Conservation (phyloP, 768 basidiomycete genomes). For the Termitomyces sp. region DNA sequence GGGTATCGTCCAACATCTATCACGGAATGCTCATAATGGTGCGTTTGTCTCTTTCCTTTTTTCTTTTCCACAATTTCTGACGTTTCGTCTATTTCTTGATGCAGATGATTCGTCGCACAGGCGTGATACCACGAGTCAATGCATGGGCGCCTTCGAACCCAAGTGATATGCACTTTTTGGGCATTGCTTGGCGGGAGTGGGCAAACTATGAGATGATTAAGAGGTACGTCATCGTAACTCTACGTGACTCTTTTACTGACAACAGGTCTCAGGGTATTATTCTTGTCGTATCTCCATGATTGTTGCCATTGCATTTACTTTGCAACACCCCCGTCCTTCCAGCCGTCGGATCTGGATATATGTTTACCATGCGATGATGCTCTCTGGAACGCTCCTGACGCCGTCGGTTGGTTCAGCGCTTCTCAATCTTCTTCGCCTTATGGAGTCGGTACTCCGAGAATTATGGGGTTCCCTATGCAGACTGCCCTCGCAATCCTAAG, state of each 20-base stretch:
- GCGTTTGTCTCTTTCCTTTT: constrained; percentile 18
- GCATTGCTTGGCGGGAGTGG: constrained; percentile 53
- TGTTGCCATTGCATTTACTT: constrained; percentile 51
- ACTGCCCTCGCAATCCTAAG: constrained; percentile 27
- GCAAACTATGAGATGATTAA: constrained; percentile 51
- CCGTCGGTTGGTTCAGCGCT: constrained; percentile 42
- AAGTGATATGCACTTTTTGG: constrained; percentile 26
- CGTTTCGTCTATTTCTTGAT: background rate
- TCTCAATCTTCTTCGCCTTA: constrained; percentile 26
- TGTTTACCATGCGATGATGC: constrained; percentile 51
- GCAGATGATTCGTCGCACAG: constrained; percentile 43
- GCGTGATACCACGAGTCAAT: constrained; percentile 35
- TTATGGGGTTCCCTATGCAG: constrained; percentile 33
- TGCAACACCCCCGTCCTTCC: constrained; percentile 40
- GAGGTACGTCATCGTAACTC: constrained; percentile 27
- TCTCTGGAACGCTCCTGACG: constrained; percentile 43
- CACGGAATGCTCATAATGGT: constrained; percentile 60
- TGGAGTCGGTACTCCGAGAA: constrained; percentile 26
- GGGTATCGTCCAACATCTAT: constrained; percentile 44
- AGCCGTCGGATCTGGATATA: constrained; percentile 40
- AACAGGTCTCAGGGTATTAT: constrained; percentile 27
- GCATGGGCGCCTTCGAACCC: constrained; percentile 39
- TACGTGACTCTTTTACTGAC: constrained; percentile 4
- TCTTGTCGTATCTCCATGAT: constrained; percentile 52
- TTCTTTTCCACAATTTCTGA: background rate